These are phyloP conservation scores for Taphrina flavorubra DNA, from an alignment of 1,139 yeast genomes.

Conservation along the genomic window DNA sequence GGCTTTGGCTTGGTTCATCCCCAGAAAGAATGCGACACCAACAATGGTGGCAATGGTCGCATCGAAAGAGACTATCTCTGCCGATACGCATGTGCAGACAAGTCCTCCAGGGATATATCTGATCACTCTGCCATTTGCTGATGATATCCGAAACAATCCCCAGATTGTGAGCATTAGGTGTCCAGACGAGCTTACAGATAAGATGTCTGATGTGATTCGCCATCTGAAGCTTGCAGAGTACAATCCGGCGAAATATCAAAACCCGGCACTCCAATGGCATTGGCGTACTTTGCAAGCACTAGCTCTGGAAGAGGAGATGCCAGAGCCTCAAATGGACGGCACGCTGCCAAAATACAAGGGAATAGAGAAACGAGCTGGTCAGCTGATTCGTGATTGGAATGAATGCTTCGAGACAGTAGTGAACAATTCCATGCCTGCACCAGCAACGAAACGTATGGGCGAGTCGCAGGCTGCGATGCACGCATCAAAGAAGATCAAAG, in stretches of 20 bases:
- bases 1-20: conserved; percentile 76
- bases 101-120: conserved; percentile 52
- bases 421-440: conserved; percentile 6
- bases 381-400: conserved; percentile 28
- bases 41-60: conserved; percentile 57
- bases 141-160: conserved; percentile 53
- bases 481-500: conserved; percentile 17
- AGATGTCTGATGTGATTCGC: conserved; percentile 55
- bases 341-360: conserved; percentile 52
- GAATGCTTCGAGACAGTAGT: conserved; percentile 7
- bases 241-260: conserved; percentile 64
- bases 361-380: conserved; percentile 47
- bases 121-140: conserved; percentile 53
- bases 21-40: conserved; percentile 64
- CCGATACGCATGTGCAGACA: conserved; percentile 43
- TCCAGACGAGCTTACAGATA: conserved; percentile 51
- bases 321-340: conserved; percentile 51
- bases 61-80: conserved; percentile 42
- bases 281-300: conserved; percentile 69
- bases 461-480: conserved; percentile 12
- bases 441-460: conserved; percentile 19
- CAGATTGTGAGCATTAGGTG: conserved; percentile 44
- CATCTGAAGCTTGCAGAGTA: conserved; percentile 59
- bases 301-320: conserved; percentile 65
- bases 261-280: conserved; percentile 72